A percentile compares a stretch with the other conserved stretches of the same genome.
Conservation (phyloP, 202 grass and related monocot genomes). For the Panicum virgatum region DNA sequence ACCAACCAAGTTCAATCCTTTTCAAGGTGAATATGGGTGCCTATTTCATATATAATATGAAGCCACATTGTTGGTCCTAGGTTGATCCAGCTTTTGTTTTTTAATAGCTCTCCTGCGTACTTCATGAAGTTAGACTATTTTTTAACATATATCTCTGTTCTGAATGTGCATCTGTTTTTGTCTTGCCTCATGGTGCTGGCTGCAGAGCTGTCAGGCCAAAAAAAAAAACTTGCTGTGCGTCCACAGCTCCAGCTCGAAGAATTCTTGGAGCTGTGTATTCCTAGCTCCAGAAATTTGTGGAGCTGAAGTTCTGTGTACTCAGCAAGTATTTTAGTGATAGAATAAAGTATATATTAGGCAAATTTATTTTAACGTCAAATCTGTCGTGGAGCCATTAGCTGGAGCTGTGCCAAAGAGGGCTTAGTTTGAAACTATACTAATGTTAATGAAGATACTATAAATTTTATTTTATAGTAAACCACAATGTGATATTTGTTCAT, state of each 20-base stretch:
- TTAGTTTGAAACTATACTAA: neutral
- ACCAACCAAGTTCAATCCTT: too few species aligned
- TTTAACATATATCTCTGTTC: conserved; percentile 2
- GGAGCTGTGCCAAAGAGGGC: neutral
- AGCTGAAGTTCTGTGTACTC: too few species aligned
- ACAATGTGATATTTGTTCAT: neutral
- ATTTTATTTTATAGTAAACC: neutral
- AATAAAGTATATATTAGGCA: neutral
- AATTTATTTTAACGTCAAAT: neutral
- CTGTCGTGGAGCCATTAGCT: neutral
- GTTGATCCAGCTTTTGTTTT: neutral
- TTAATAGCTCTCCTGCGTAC: neutral
- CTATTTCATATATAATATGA: neutral
- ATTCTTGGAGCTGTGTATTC: too few species aligned
- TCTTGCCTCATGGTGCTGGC: neutral
- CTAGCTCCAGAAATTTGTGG: too few species aligned
- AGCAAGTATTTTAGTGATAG: neutral
- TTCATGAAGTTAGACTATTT: conserved; percentile 10
- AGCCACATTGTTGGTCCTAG: neutral
- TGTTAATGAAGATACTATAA: neutral
- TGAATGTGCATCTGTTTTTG: neutral
- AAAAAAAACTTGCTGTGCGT: too few species aligned
- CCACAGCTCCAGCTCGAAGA: neutral
- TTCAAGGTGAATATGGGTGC: neutral
- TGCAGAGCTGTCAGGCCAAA: neutral